A percentile compares a stretch with the other conserved stretches of the same genome.
Evolutionary conservation across 345 rosid species (phyloP).

Genomic region (Mangifera indica): DNA sequence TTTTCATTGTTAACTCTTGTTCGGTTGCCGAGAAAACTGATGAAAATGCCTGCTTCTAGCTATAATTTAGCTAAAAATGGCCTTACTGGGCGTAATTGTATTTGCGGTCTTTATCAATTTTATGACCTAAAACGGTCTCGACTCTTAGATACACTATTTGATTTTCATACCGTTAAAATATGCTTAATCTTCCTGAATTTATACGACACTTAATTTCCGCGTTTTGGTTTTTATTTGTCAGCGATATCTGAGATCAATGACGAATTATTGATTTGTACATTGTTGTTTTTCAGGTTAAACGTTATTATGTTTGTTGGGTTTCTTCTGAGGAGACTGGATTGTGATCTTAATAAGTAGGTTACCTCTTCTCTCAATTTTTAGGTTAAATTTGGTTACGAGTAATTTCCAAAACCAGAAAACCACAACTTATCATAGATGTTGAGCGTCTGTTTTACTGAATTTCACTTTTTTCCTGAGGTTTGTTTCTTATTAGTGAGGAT

Average conservation of each 20-base stretch:
- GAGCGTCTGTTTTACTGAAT: background rate
- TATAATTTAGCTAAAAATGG: background rate
- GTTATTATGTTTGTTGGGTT: slow-evolving; percentile 46
- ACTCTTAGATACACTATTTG: background rate
- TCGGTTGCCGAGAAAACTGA: background rate
- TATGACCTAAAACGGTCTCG: background rate
- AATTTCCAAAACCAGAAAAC: background rate
- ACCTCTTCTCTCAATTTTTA: background rate
- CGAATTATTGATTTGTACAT: background rate
- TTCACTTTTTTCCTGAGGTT: background rate
- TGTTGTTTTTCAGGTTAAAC: slow-evolving; percentile 25
- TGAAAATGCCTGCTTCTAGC: background rate
- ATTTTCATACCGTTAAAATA: background rate
- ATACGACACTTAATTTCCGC: background rate
- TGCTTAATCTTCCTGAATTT: background rate
- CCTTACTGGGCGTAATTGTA: background rate
- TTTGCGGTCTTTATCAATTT: background rate
- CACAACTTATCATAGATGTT: background rate
- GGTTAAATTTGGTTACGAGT: background rate
- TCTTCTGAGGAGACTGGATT: slow-evolving; percentile 25
- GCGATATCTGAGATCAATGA: background rate
- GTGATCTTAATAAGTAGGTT: slow-evolving; percentile 32
- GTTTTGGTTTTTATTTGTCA: background rate
- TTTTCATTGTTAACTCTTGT: background rate
- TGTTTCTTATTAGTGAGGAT: background rate